phyloP scores from a whole-genome alignment of 176 grass and related monocot species.

The Aegilops longissima region DNA sequence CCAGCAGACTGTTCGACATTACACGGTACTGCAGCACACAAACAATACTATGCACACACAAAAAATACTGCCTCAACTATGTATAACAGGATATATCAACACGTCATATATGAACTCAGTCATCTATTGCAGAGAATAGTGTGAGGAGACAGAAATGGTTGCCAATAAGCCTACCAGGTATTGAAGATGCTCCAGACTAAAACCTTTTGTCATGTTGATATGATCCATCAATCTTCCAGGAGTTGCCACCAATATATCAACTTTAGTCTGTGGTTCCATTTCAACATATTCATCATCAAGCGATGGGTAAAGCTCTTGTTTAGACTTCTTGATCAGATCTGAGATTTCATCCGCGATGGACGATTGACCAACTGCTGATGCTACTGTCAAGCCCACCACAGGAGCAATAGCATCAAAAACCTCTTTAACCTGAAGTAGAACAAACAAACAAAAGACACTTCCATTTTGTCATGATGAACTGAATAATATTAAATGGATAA shows the following conservation, averaged over 20 bases:
- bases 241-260: constrained; percentile 94
- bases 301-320: constrained; percentile 54
- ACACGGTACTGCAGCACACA: background rate
- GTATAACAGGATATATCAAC: background rate
- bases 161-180: constrained; percentile 59
- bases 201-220: constrained; percentile 94
- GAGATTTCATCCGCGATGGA: constrained; percentile 87
- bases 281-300: constrained; percentile 65
- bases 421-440: constrained; percentile 75
- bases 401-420: constrained; percentile 90
- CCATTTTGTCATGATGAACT: background rate
- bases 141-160: background rate
- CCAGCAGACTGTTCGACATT: background rate
- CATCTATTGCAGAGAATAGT: background rate
- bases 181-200: constrained; percentile 91
- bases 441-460: constrained; percentile 15
- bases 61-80: background rate
- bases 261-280: constrained; percentile 75
- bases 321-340: constrained; percentile 59
- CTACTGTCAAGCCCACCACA: constrained; percentile 71
- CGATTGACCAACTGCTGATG: constrained; percentile 85
- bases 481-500: constrained; percentile 1
- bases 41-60: background rate
- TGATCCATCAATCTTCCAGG: constrained; percentile 98
- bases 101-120: background rate